phyloP scores from a whole-genome alignment of 169 alveolate genomes.

The Babesia caballi region DNA sequence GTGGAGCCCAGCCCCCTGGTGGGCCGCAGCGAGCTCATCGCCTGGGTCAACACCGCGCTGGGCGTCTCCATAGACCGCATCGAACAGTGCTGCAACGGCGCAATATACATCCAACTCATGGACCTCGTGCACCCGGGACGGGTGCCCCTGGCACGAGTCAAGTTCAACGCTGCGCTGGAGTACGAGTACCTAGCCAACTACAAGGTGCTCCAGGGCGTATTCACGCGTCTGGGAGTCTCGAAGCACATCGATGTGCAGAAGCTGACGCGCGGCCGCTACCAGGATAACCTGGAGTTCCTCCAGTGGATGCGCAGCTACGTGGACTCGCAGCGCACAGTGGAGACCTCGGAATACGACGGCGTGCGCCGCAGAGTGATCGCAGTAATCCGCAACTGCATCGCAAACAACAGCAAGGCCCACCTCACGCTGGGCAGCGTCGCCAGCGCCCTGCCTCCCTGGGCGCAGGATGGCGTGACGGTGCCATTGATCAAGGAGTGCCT shows the following conservation, averaged over 20 bases:
- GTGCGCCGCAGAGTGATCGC: conserved; percentile 60
- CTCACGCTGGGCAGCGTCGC: conserved; percentile 55
- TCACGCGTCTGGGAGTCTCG: conserved; percentile 85
- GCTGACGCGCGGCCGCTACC: conserved; percentile 90
- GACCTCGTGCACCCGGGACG: conserved; percentile 89
- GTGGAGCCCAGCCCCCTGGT: conserved; percentile 89
- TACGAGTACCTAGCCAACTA: conserved; percentile 92
- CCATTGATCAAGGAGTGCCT: conserved; percentile 26
- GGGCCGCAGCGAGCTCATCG: conserved; percentile 85
- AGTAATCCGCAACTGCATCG: conserved; percentile 32
- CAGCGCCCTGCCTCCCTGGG: conserved; percentile 41
- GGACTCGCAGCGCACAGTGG: conserved; percentile 81
- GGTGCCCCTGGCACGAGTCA: conserved; percentile 84
- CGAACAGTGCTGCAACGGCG: conserved; percentile 96
- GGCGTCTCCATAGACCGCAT: conserved; percentile 85
- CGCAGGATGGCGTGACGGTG: conserved; percentile 33
- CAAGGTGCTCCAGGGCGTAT: conserved; percentile 91
- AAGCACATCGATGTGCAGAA: conserved; percentile 90
- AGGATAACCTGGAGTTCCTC: conserved; percentile 93
- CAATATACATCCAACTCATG: conserved; percentile 90
- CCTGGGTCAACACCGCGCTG: conserved; percentile 86
- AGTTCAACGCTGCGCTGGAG: conserved; percentile 94
- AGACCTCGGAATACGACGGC: conserved; percentile 65
- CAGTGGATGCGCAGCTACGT: conserved; percentile 97
- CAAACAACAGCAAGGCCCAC: conserved; percentile 59